phyloP scores from a whole-genome alignment of 164 flowering plant genomes.

The Paratinospora sagittata region DNA sequence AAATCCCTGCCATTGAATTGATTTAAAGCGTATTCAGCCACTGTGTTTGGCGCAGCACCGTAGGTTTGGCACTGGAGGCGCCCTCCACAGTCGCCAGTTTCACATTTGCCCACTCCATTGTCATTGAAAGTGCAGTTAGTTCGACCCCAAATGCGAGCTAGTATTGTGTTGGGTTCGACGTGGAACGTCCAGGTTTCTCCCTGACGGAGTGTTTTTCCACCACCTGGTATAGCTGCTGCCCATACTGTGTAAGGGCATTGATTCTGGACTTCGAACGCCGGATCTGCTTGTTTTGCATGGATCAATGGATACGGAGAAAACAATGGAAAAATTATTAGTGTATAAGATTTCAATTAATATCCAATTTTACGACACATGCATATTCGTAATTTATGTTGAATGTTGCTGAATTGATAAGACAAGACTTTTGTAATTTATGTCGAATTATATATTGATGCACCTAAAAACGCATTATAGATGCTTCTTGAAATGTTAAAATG shows the following conservation, averaged over 20 bases:
- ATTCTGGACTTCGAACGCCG: neutral
- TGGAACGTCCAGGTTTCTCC: conserved; percentile 14
- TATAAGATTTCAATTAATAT: too few species aligned
- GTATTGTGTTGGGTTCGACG: neutral
- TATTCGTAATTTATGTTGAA: too few species aligned
- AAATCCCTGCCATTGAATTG: conserved; percentile 23
- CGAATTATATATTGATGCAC: too few species aligned
- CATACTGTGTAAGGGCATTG: conserved; percentile 2
- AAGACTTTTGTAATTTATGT: too few species aligned
- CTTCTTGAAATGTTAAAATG: too few species aligned
- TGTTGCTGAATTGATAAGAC: too few species aligned
- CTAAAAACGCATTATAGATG: too few species aligned
- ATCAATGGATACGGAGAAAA: too few species aligned
- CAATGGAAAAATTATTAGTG: too few species aligned
- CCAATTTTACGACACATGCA: too few species aligned
- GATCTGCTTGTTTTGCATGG: too few species aligned
- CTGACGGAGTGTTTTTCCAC: conserved; percentile 9
- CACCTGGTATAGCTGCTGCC: conserved; percentile 16
- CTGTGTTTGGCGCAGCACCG: conserved; percentile 19
- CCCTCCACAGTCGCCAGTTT: conserved; percentile 24
- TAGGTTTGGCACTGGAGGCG: conserved; percentile 10
- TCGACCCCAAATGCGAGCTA: conserved; percentile 19
- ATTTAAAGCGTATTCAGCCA: conserved; percentile 23
- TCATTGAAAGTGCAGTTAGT: conserved; percentile 10
- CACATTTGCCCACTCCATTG: conserved; percentile 4